A percentile compares a stretch with the other conserved stretches of the same genome.
Evolutionary conservation across 2,329 filamentous ascomycete genomes (phyloP).

Genomic region (Penicillium freii): DNA sequence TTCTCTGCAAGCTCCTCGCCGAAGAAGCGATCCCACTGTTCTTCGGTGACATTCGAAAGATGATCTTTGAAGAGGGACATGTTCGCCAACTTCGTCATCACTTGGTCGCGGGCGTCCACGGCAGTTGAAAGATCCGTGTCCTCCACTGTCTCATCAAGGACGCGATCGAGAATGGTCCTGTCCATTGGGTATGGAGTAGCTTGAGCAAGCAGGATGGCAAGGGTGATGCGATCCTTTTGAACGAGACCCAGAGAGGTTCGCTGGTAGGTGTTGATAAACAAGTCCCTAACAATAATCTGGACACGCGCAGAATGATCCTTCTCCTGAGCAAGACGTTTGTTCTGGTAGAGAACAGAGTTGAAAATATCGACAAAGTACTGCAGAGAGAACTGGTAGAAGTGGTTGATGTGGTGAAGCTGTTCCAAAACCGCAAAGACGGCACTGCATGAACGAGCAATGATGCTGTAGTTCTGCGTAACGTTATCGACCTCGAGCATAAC

Average conservation of each 20-base stretch:
- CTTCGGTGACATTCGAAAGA: slow-evolving; percentile 60
- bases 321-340: slow-evolving; percentile 68
- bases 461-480: slow-evolving; percentile 90
- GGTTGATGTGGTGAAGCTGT: slow-evolving; percentile 95
- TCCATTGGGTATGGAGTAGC: slow-evolving; percentile 97
- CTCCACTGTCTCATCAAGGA: slow-evolving; percentile 74
- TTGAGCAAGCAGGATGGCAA: slow-evolving; percentile 92
- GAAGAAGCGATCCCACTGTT: slow-evolving; percentile 79
- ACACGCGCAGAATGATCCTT: slow-evolving; percentile 75
- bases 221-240: slow-evolving; percentile 89
- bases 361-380: slow-evolving; percentile 99
- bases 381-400: slow-evolving; percentile 98
- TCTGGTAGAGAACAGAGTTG: slow-evolving; percentile 80
- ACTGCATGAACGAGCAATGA: slow-evolving; percentile 92
- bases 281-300: slow-evolving; percentile 83
- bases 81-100: slow-evolving; percentile 65
- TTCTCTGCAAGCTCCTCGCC: slow-evolving; percentile 83
- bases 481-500: slow-evolving; percentile 98
- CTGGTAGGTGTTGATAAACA: slow-evolving; percentile 89
- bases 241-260: slow-evolving; percentile 89
- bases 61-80: slow-evolving; percentile 71
- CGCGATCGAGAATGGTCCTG: slow-evolving; percentile 78
- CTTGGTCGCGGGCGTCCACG: slow-evolving; percentile 62
- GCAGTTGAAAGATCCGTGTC: slow-evolving; percentile 77
- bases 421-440: slow-evolving; percentile 96